Base-by-base conservation (phyloP, 805 yeast species). In the Candida hungchunana region DNA sequence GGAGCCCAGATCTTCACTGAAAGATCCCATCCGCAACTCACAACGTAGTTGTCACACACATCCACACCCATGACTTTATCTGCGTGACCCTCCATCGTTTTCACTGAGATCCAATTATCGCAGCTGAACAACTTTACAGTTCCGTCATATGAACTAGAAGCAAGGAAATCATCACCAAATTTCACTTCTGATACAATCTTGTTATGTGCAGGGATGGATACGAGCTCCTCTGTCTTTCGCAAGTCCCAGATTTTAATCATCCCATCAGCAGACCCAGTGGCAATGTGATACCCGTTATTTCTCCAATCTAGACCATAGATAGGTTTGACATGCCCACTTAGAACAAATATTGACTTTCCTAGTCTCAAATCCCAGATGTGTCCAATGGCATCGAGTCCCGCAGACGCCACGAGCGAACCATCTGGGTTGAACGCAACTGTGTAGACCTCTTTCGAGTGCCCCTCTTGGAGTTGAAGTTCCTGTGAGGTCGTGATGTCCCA, bases 191-290 rank as follows among this genome's bases (percentile, higher is more conserved):
- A 77, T 0, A 89, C 77, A 17, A 87, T 54, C 50, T 73, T 82
- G 2, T 69, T 73, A 58, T 90, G 97, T 0, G 90, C 88, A 5
- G 87, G 79, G 4, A 90, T 73, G 0, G 79, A 62, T 21, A 58
- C 62, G 6, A 52, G 34, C 4, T 55, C 56, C 14, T 68, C 56
- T 6, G 64, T 67, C 37, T 64, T 66, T 29, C 98, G 67, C 24
- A 90, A 34, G 62, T 90, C 98, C 97, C 97, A 90, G 2, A 89
- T 67, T 49, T 82, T 82, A 8, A 87, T 70, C 2, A 77, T 62
- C 20, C 87, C 77, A 59, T 90, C 97, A 0, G 82, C 90, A 39
- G 94, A 78, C 3, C 89, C 97, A 0, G 90, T 79, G 3, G 88
- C 88, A 4, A 87, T 49, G 33, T 80, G 79, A 47, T 70, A 70